Base-by-base conservation (phyloP, 768 basidiomycete genomes). In the Leccinum incarnatum region DNA sequence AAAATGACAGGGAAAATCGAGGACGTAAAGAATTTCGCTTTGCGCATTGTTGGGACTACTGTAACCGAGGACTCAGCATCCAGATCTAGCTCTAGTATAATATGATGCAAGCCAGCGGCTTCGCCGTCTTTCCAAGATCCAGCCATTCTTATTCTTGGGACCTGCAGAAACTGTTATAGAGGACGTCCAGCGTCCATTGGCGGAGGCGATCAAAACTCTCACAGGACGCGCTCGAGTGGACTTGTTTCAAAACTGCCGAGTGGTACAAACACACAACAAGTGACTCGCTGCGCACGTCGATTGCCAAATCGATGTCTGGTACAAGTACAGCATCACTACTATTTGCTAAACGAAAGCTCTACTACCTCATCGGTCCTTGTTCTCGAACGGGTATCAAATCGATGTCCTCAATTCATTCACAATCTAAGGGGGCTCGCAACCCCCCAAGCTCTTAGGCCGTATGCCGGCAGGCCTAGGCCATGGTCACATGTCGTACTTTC, bases 401-500 rank as follows among this genome's bases (percentile, higher is more conserved):
- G 72, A 72, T 72, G 27, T 25, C 59, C 19, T 17, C 27, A 10
- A 11, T 53, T 65, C 54, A 53, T 32, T 23, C n/a, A 19, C 2
- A 42, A 19, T n/a, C 40, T 51, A 32, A 55, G 54, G n/a, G 17
- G 21, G n/a, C 4, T 25, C 21, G 21, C 52, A 48, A 29, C 40
- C 57, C 54, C 27, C 42, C 10, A 30, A 29, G 42, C 12, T 47
- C 54, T 53, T 23, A 30, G 45, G 17, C 45, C 56, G 53, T 25
- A 37, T 34, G 15, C 42, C 58, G 57, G 37, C 25, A 45, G 42
- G 37, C 27, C 11, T 34, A 58, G 14, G 19, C 12, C 40, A 19
- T 42, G 15, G 34, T 74, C 68, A 80, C 75, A 85, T 80, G 68
- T 87, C 82, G 66, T 91, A 91, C 69, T 87, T 91, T 74, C 82